Percentiles rank a stretch among this genome's conserved stretches.
These are phyloP conservation scores for Colletotrichum endophyticum DNA, from an alignment of 2,329 filamentous ascomycete species.

Conservation along the genomic window DNA sequence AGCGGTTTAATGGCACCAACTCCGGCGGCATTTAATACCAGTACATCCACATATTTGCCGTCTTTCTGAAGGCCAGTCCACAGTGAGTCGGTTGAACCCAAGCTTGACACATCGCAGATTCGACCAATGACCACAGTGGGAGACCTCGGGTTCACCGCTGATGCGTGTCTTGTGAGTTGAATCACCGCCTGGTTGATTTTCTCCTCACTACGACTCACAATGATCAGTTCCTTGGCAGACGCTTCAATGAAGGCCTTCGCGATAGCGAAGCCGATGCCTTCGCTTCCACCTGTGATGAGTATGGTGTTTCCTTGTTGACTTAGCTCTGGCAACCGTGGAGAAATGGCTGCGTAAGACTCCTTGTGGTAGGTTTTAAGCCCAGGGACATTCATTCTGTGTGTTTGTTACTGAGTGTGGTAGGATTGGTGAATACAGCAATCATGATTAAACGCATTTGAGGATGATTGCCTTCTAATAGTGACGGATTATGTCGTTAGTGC, in stretches of 20 bases:
- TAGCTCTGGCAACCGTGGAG: not conserved
- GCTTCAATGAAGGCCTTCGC: conserved; percentile 60
- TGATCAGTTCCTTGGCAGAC: not conserved
- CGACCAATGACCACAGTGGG: not conserved
- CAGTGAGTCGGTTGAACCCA: not conserved
- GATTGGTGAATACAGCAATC: too few relatives aligned
- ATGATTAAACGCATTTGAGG: too few relatives aligned
- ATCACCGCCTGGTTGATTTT: not conserved
- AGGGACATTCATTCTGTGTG: not conserved
- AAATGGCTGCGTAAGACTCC: not conserved
- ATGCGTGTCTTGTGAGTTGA: not conserved
- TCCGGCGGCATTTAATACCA: not conserved
- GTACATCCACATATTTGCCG: not conserved
- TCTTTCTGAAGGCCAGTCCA: not conserved
- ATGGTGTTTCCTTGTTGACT: conserved; percentile 51
- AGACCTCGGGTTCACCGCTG: not conserved
- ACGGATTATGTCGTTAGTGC: too few relatives aligned
- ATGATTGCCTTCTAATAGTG: too few relatives aligned
- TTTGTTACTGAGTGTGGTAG: too few relatives aligned
- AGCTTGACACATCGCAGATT: not conserved
- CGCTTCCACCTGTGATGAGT: conserved; percentile 69
- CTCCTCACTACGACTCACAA: not conserved
- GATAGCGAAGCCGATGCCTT: conserved; percentile 70
- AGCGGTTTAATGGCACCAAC: not conserved
- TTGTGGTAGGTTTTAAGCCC: not conserved